Conservation (phyloP, 2,329 filamentous ascomycete species). For the Huntiella decipiens region DNA sequence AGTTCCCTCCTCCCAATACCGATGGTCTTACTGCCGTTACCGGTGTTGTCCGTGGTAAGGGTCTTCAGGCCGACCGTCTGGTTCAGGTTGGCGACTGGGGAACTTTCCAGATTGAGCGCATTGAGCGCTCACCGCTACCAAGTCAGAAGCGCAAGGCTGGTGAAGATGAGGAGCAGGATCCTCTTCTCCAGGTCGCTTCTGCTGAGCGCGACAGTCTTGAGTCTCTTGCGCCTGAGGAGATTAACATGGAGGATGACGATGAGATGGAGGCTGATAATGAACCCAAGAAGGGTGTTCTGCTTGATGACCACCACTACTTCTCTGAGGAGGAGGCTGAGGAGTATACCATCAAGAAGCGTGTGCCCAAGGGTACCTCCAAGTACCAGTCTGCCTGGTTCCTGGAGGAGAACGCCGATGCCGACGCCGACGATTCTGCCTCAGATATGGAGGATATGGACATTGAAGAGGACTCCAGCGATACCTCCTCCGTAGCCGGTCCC, state of each 20-base stretch:
- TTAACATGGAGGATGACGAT: constrained; percentile 50
- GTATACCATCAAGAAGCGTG: constrained; percentile 44
- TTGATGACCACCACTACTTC: constrained; percentile 97
- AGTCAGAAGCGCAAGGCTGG: constrained; percentile 41
- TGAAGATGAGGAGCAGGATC: constrained; percentile 40
- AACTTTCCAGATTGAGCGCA: constrained; percentile 78
- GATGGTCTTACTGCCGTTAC: constrained; percentile 54
- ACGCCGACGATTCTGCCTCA: constrained; percentile 62
- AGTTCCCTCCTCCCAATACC: constrained; percentile 44
- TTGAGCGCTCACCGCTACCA: constrained; percentile 54
- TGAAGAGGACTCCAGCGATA: constrained; percentile 30
- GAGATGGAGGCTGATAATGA: constrained; percentile 22
- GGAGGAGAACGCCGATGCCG: constrained; percentile 59
- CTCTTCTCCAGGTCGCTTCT: constrained; percentile 50
- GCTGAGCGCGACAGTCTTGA: constrained; percentile 69
- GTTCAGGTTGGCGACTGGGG: constrained; percentile 90
- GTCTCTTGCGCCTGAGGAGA: constrained; percentile 72
- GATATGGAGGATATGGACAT: constrained; percentile 46
- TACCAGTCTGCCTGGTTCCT: constrained; percentile 94
- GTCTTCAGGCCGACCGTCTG: constrained; percentile 74
- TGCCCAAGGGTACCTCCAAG: constrained; percentile 80
- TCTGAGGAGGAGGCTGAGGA: constrained; percentile 61
- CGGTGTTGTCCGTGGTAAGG: constrained; percentile 68
- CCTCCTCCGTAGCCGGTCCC: constrained; percentile 43
- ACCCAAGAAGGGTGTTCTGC: constrained; percentile 65